Percentiles rank a stretch among this genome's conserved stretches.
Evolutionary conservation across 441 rosid species (phyloP).

Genomic region (Populus hybrid): DNA sequence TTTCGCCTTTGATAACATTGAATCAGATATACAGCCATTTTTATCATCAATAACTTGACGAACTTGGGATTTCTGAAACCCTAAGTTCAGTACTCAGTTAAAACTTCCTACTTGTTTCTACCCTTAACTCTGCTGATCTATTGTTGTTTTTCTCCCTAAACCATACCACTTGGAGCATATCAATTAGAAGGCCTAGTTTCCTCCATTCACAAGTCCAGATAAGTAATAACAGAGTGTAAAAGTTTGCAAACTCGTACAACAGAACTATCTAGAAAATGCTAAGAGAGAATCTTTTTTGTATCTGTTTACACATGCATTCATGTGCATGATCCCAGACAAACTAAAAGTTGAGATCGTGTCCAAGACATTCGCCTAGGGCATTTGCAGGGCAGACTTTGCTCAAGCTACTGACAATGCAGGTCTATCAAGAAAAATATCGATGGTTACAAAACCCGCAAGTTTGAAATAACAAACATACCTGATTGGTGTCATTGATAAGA

Average conservation of each 20-base stretch:
- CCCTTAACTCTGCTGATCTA: background rate
- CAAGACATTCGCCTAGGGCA: background rate
- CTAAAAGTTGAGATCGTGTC: background rate
- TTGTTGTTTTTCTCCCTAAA: background rate
- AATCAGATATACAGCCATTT: background rate
- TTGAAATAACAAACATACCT: slow-evolving; percentile 46
- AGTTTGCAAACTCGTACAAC: background rate
- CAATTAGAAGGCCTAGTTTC: background rate
- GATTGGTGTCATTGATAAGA: slow-evolving; percentile 89
- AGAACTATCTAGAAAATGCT: background rate
- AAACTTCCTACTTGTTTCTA: background rate
- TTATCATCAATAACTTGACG: background rate
- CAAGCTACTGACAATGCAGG: background rate
- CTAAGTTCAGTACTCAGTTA: background rate
- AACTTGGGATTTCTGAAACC: background rate
- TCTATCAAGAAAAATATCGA: background rate
- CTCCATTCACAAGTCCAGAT: background rate
- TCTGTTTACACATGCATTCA: background rate
- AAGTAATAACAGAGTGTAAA: background rate
- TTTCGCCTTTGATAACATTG: too few relatives aligned
- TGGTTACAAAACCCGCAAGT: slow-evolving; percentile 5
- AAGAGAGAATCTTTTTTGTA: background rate
- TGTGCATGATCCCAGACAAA: background rate
- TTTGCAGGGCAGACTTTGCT: background rate
- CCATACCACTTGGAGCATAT: background rate